Conservation (phyloP, 179 eudicot species). For the Spinacia oleracea region DNA sequence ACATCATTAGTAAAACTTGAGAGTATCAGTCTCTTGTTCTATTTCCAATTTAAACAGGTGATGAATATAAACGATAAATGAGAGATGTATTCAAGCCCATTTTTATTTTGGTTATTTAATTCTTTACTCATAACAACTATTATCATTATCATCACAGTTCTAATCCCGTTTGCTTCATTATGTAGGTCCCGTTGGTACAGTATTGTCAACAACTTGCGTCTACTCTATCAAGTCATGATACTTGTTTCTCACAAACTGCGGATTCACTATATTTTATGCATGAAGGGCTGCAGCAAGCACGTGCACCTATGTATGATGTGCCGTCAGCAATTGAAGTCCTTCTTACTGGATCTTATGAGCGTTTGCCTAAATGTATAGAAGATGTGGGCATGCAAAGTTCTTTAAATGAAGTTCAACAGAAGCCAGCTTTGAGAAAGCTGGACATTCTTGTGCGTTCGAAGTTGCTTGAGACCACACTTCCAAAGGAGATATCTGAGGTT, state of each 20-base stretch:
- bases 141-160: not conserved
- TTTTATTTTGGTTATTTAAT: not conserved
- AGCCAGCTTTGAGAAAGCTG: conserved; percentile 78
- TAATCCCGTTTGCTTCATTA: conserved; percentile 20
- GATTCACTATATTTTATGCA: conserved; percentile 98
- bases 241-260: conserved; percentile 95
- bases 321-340: conserved; percentile 95
- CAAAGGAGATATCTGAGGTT: conserved; percentile 76
- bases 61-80: not conserved
- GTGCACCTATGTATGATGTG: conserved; percentile 98
- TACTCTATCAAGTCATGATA: conserved; percentile 89
- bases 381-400: conserved; percentile 82
- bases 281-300: conserved; percentile 96
- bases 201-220: conserved; percentile 90
- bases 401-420: conserved; percentile 68
- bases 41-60: not conserved
- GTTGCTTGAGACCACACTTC: conserved; percentile 76
- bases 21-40: not conserved
- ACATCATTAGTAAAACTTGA: not conserved
- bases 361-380: conserved; percentile 91
- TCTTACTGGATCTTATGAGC: conserved; percentile 88
- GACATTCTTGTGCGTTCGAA: conserved; percentile 86
- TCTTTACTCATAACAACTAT: not conserved
- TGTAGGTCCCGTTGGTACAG: conserved; percentile 98
- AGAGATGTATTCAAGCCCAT: not conserved